Evolutionary conservation across 2,329 filamentous ascomycete genomes (phyloP), one percentile per base, ranked within the genome.

Genomic region (Ophiocordyceps camponoti-saundersi): DNA sequence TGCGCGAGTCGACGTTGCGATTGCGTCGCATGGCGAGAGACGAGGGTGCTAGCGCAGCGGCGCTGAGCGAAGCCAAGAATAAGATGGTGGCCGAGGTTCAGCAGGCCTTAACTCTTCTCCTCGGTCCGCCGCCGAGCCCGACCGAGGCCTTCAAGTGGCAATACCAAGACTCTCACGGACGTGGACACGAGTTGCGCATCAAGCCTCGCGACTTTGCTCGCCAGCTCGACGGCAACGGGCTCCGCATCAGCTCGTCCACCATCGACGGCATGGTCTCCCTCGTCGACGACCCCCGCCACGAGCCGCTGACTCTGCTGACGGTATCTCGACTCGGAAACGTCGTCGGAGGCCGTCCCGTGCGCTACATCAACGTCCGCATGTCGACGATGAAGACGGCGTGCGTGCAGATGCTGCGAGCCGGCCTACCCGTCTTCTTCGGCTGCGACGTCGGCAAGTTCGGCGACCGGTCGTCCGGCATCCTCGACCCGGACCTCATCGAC

Each of bases 361-460:
- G 78, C 10, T 94, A 94, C 59, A 77, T 93, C 57, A 94, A 94
- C 59, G 85, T 92, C 16, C 72, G 80, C 49, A 88, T 88, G 70
- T 52, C 62, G 2, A 68, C 75, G 0, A 79, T 94, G 53, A 93
- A 93, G 63, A 59, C 67, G 1, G 79, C 82, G 0, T 84, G 81
- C 54, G 77, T 93, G 44, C 70, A 75, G 29, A 92, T 88, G 85
- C 75, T 94, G 44, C 75, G 78, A 57, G 79, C 80, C 12, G 86
- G 85, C 1, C 65, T 85, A 6, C 87, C 88, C 11, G 76, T 94
- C 45, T 94, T 94, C 72, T 94, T 95, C 59, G 88, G 88, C 48
- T 83, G 77, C 45, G 88, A 95, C 56, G 87, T 94, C 0, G 87
- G 86, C 51, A 85, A 94, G 61, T 89, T 82, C 62, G 83, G 77